Evolutionary conservation across 805 yeast genomes (phyloP).

Genomic region (Crinitomyces ghanaensis): DNA sequence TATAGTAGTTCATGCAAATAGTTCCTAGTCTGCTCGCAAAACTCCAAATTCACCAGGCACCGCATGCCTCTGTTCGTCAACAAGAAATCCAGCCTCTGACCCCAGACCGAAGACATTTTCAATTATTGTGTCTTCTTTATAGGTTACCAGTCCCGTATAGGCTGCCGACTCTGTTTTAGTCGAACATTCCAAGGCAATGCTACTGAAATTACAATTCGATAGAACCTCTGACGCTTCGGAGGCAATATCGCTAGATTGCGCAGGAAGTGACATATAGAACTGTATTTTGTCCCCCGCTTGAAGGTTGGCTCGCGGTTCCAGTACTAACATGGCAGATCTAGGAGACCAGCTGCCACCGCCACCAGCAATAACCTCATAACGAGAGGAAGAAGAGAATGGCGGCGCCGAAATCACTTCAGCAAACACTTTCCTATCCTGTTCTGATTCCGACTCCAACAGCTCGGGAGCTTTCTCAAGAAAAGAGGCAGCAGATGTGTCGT

Average conservation of each 20-base stretch:
- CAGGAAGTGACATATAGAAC: conserved; percentile 24
- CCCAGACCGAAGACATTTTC: conserved; percentile 23
- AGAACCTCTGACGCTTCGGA: conserved; percentile 1
- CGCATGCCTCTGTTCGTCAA: conserved; percentile 20
- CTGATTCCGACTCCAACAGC: conserved; percentile 12
- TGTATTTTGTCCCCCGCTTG: conserved; percentile 36
- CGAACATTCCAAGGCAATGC: conserved; percentile 21
- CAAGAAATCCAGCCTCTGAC: conserved; percentile 23
- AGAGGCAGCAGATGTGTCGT: conserved; percentile 45
- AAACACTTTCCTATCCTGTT: conserved; percentile 12
- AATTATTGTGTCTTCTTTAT: conserved; percentile 12
- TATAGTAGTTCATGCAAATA: neutral
- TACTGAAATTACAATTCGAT: conserved; percentile 2
- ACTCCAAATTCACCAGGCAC: conserved; percentile 19
- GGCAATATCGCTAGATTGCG: conserved; percentile 1
- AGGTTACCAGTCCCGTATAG: conserved; percentile 12
- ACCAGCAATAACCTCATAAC: conserved; percentile 53
- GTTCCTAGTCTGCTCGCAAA: neutral
- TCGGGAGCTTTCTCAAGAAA: conserved; percentile 32
- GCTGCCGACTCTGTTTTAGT: conserved; percentile 18
- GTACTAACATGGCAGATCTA: conserved; percentile 51
- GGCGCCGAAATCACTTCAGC: conserved; percentile 7
- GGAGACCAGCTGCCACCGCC: conserved; percentile 76
- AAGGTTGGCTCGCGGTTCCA: conserved; percentile 45
- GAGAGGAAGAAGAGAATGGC: conserved; percentile 6